These are phyloP conservation scores for Baudoinia panamericana DNA, from an alignment of 495 filamentous ascomycete species.

Conservation along the genomic window DNA sequence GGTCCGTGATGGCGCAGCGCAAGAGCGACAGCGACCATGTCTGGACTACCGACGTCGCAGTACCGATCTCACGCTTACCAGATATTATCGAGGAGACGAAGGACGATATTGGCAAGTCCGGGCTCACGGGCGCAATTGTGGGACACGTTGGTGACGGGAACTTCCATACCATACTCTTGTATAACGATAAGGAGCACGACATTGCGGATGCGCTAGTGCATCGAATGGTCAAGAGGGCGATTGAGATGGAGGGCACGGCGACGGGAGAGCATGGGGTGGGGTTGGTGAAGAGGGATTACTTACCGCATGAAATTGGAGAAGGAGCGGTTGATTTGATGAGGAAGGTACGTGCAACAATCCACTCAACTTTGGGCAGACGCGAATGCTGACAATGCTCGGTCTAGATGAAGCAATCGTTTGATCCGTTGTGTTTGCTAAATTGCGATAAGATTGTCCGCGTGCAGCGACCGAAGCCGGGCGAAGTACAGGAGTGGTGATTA, in stretches of 20 bases:
- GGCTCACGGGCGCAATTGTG: slow-evolving; percentile 59
- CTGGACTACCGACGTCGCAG: slow-evolving; percentile 77
- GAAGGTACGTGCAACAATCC: slow-evolving; percentile 39
- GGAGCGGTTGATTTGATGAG: slow-evolving; percentile 67
- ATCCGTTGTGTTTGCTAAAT: slow-evolving; percentile 65
- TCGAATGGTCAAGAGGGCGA: slow-evolving; percentile 70
- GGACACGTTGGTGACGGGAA: slow-evolving; percentile 79
- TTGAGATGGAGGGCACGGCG: slow-evolving; percentile 72
- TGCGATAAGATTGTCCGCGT: slow-evolving; percentile 64
- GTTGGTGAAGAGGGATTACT: slow-evolving; percentile 68
- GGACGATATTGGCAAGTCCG: slow-evolving; percentile 50
- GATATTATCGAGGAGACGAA: slow-evolving; percentile 72
- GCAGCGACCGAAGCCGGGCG: slow-evolving; percentile 26
- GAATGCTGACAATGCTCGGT: slow-evolving; percentile 25
- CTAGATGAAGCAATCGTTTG: slow-evolving; percentile 60
- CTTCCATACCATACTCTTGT: slow-evolving; percentile 68
- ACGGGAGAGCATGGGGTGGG: slow-evolving; percentile 77
- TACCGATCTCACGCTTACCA: slow-evolving; percentile 58
- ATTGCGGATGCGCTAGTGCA: slow-evolving; percentile 60
- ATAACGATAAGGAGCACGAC: slow-evolving; percentile 50
- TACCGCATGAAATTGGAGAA: slow-evolving; percentile 59
- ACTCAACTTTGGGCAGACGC: neutral
- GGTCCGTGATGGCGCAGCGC: slow-evolving; percentile 55
- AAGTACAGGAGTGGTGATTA: slow-evolving; percentile 32
- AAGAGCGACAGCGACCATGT: slow-evolving; percentile 48